Percentiles rank a stretch among this genome's conserved stretches.
These are phyloP conservation scores for Herpetomonas samuelpessoai DNA, from an alignment of 208 protist genomes.

Conservation along the genomic window DNA sequence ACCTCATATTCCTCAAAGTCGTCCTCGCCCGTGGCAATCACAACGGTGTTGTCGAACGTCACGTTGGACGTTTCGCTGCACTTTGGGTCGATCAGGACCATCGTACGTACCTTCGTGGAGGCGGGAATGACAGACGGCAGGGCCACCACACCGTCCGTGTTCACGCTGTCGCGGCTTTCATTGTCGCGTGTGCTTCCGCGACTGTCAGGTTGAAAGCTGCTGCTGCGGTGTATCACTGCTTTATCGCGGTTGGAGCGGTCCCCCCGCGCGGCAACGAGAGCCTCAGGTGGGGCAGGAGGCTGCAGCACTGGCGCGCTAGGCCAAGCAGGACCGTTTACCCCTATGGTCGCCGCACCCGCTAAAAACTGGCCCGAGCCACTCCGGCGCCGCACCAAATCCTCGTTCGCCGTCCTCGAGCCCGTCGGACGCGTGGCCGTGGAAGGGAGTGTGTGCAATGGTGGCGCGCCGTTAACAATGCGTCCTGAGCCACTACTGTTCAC, in stretches of 20 bases:
- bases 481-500: too few relatives aligned
- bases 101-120: conserved; percentile 65
- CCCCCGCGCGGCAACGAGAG: neutral
- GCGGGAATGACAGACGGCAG: conserved; percentile 9
- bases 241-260: neutral
- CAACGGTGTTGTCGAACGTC: conserved; percentile 56
- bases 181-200: neutral
- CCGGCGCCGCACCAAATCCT: neutral
- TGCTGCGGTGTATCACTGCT: neutral
- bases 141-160: neutral
- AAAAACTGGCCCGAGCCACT: neutral
- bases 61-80: conserved; percentile 65
- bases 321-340: conserved; percentile 13
- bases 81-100: conserved; percentile 60
- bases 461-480: too few relatives aligned
- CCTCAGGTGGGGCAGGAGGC: neutral
- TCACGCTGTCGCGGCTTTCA: neutral
- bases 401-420: neutral
- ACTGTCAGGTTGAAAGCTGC: neutral
- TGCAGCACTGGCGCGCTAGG: conserved; percentile 5
- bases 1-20: conserved; percentile 81
- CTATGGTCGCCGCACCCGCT: neutral
- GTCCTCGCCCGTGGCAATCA: conserved; percentile 63
- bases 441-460: too few relatives aligned
- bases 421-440: neutral